Evolutionary conservation across 176 grass and related monocot genomes (phyloP).

Genomic region (Hyparrhenia diplandra): DNA sequence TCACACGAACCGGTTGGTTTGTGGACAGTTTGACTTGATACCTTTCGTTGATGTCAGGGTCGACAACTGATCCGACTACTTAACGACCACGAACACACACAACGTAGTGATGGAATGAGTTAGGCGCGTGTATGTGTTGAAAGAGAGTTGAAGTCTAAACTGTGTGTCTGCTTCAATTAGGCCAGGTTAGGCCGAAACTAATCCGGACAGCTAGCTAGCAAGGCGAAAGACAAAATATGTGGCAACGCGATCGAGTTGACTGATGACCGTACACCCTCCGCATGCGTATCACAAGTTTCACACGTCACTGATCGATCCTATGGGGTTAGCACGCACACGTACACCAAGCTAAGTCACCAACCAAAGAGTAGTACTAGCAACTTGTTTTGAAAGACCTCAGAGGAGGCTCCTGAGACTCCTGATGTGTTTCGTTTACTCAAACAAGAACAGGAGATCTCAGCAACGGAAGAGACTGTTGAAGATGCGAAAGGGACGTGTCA

Average conservation of each 20-base stretch:
- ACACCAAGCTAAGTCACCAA: not conserved
- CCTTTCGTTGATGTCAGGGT: not conserved
- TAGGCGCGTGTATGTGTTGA: conserved; percentile 5
- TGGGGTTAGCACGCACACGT: not conserved
- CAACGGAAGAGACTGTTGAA: too few species aligned
- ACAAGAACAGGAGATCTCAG: not conserved
- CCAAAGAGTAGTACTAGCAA: not conserved
- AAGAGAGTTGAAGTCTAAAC: not conserved
- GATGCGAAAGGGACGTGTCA: not conserved
- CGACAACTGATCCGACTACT: not conserved
- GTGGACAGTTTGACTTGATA: not conserved
- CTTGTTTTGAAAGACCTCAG: not conserved
- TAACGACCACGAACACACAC: not conserved
- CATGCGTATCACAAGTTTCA: not conserved
- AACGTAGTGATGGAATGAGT: not conserved
- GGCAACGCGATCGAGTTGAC: not conserved
- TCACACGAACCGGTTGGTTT: not conserved
- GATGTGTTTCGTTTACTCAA: not conserved
- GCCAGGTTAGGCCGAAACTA: conserved; percentile 2
- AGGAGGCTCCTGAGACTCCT: not conserved
- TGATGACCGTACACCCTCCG: not conserved
- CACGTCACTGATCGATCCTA: not conserved
- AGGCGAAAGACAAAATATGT: not conserved
- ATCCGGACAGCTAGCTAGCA: not conserved
- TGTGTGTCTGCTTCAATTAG: not conserved